Conservation (phyloP, 768 basidiomycete species). For the Auricularia cornea region DNA sequence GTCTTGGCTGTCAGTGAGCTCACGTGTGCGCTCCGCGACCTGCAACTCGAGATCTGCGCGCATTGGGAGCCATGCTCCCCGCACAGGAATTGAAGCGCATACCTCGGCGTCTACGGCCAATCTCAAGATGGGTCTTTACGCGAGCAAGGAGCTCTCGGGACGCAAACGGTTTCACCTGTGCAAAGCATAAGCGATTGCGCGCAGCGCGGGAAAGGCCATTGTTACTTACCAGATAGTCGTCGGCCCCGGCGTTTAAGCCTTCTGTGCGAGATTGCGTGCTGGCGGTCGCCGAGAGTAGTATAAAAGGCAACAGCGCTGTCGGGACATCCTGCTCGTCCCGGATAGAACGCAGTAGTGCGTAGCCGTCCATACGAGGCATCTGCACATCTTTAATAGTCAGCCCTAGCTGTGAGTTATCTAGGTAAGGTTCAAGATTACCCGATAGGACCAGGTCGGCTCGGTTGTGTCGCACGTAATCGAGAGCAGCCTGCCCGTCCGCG, state of each 20-base stretch:
- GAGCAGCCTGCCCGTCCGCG: neutral
- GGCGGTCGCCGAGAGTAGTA: neutral
- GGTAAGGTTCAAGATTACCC: neutral
- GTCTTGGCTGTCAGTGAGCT: neutral
- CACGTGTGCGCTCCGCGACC: neutral
- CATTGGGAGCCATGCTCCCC: too few relatives aligned
- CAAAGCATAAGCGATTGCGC: neutral
- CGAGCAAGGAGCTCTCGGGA: neutral
- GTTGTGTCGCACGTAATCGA: neutral
- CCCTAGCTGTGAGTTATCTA: too few relatives aligned
- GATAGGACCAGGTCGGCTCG: neutral
- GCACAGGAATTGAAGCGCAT: too few relatives aligned
- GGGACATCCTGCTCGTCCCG: neutral
- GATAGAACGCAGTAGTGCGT: neutral
- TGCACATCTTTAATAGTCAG: neutral
- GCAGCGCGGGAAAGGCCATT: neutral
- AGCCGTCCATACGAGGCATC: neutral
- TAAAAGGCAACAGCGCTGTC: neutral
- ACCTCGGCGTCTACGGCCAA: neutral
- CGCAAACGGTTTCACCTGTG: neutral
- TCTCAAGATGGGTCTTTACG: neutral
- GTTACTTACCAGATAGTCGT: neutral
- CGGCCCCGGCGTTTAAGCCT: neutral
- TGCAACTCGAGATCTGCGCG: neutral
- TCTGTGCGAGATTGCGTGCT: neutral